Conservation (phyloP, 2,329 filamentous ascomycete genomes). For the Byssoonygena ceratinophila region DNA sequence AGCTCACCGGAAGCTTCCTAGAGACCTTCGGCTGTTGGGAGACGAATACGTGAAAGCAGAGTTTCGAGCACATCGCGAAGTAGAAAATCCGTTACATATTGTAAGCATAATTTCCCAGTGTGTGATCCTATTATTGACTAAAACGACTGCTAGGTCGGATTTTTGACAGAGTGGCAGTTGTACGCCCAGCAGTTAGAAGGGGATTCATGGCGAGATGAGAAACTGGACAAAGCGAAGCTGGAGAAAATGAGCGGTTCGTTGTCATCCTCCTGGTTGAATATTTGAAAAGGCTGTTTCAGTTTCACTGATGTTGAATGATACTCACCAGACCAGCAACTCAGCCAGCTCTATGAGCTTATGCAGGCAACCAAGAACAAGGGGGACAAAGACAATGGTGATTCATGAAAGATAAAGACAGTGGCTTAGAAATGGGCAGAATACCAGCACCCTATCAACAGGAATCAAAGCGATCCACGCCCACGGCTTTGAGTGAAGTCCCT, state of each 20-base stretch:
- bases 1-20: slow-evolving; percentile 67
- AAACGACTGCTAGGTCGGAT: slow-evolving; percentile 59
- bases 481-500: neutral
- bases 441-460: neutral
- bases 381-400: slow-evolving; percentile 19
- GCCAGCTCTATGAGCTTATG: slow-evolving; percentile 91
- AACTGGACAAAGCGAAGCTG: slow-evolving; percentile 70
- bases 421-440: neutral
- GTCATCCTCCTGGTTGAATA: neutral
- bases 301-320: slow-evolving; percentile 9
- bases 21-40: slow-evolving; percentile 67
- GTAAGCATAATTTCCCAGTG: slow-evolving; percentile 42
- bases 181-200: slow-evolving; percentile 91
- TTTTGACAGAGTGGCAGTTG: slow-evolving; percentile 90
- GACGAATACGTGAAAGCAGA: slow-evolving; percentile 91
- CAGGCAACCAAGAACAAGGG: slow-evolving; percentile 56
- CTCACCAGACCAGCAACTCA: slow-evolving; percentile 71
- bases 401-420: slow-evolving; percentile 10
- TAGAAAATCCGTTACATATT: slow-evolving; percentile 87
- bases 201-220: slow-evolving; percentile 71
- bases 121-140: neutral
- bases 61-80: slow-evolving; percentile 69
- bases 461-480: neutral
- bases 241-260: slow-evolving; percentile 83
- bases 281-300: neutral